Evolutionary conservation across 345 rosid species (phyloP), one percentile per base, ranked within the genome.

Genomic region (Conringia planisiliqua): DNA sequence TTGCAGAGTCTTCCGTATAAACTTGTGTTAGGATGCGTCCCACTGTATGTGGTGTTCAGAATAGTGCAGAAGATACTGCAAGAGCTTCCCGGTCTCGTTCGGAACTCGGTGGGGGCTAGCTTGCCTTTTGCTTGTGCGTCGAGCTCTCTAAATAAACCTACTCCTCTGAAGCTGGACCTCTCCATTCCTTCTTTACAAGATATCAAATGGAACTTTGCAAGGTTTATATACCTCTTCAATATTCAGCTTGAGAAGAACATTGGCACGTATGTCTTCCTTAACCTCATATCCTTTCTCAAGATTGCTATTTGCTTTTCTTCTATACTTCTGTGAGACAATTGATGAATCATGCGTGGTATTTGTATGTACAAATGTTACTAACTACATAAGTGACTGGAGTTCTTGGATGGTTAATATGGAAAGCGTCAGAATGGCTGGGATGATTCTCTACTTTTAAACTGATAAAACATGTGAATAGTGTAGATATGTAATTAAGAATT

Each of bases 181-280:
- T 35, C 38, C 10, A 35, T 89, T 66, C 96, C 97, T 76, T 87
- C 96, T 14, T 46, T 93, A 66, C 78, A 80, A 60, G 94, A 91
- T 79, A 58, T 93, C 58, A 82, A 62, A 70, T 93, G 96, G 98
- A 87, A 69, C 81, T 66, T 93, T 54, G 66, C 88, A 7, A 89
- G 96, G 70, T 69, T 91, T 39, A 66, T 93, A 22, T 93, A 91
- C 80, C 72, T 93, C 51, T 89, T 93, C 89, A 91, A 93, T 69
- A 81, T 89, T 66, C 96, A 89, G 78, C 78, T 93, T 26, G 98
- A 93, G 87, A 86, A 88, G 83, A 93, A 93, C 82, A 83, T 93
- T 68, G 90, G 90, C 74, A 87, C 88, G 98, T 93, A 86, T 83
- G 98, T 85, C 20, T 32, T 32, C 38, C 46, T 62, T 5, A 70